Evolutionary conservation across 345 rosid genomes (phyloP).

Genomic region (Eucalyptus erythrocorys): DNA sequence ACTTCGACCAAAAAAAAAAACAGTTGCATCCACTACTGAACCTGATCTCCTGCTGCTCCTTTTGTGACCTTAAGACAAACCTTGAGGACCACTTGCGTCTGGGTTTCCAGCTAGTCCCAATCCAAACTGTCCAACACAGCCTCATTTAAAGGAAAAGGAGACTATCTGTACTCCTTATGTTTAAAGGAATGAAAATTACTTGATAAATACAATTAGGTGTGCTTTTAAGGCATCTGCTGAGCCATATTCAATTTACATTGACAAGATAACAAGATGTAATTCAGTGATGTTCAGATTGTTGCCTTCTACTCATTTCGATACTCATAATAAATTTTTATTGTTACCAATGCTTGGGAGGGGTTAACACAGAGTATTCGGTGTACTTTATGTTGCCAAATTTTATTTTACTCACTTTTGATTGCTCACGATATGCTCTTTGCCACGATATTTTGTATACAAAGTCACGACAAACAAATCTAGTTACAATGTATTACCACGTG

Average conservation of each 20-base stretch:
- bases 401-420: background rate
- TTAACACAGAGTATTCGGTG: rapidly evolving
- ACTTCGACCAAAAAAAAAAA: too few relatives aligned
- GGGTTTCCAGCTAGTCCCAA: background rate
- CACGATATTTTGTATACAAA: background rate
- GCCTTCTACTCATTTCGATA: background rate
- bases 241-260: background rate
- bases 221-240: background rate
- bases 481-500: background rate
- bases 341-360: background rate
- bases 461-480: background rate
- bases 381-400: background rate
- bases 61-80: background rate
- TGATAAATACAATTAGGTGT: background rate
- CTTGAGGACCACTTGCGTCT: background rate
- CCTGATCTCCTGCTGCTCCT: background rate
- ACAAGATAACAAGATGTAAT: background rate
- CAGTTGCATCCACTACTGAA: background rate
- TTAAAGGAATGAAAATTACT: background rate
- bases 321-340: background rate
- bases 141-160: background rate
- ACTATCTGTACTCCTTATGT: background rate
- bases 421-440: background rate
- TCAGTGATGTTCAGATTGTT: background rate
- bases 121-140: background rate